phyloP scores from a whole-genome alignment of 2,329 filamentous ascomycete genomes.

The Sarocladium strictum region DNA sequence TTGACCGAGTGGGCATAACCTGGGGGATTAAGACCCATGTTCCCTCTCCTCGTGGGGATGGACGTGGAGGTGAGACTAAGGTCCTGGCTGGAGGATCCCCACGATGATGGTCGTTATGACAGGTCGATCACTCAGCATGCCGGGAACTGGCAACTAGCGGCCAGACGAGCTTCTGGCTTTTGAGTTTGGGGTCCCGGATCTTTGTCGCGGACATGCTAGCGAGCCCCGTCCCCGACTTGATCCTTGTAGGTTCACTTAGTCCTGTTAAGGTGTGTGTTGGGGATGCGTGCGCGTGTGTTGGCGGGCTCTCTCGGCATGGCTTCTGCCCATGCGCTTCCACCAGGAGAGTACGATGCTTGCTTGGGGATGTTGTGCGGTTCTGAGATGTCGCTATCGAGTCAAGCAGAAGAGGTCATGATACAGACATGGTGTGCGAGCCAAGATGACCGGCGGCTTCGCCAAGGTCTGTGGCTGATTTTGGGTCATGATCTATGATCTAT shows the following conservation, averaged over 20 bases:
- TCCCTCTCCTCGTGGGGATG: too few relatives aligned
- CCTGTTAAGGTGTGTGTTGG: background rate
- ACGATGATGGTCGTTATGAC: background rate
- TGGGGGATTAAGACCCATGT: background rate
- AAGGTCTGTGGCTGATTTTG: too few relatives aligned
- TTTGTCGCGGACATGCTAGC: constrained; percentile 1
- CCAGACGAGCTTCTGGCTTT: background rate
- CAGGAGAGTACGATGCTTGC: background rate
- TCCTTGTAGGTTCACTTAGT: background rate
- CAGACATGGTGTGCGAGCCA: too few relatives aligned
- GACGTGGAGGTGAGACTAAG: background rate
- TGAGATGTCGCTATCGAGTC: too few relatives aligned
- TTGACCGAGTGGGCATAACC: background rate
- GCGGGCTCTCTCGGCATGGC: background rate
- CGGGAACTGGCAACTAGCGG: background rate
- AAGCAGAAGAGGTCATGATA: too few relatives aligned
- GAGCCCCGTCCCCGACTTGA: background rate
- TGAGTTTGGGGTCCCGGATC: background rate
- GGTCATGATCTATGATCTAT: too few relatives aligned
- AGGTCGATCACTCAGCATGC: background rate
- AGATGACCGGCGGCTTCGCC: too few relatives aligned
- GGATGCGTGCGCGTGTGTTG: background rate
- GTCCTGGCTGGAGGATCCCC: background rate
- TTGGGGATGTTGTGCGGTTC: background rate
- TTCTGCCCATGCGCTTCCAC: background rate